A percentile compares a stretch with the other conserved stretches of the same genome.
phyloP scores from a whole-genome alignment of 148 eudicot genomes.

The Drosera capensis region DNA sequence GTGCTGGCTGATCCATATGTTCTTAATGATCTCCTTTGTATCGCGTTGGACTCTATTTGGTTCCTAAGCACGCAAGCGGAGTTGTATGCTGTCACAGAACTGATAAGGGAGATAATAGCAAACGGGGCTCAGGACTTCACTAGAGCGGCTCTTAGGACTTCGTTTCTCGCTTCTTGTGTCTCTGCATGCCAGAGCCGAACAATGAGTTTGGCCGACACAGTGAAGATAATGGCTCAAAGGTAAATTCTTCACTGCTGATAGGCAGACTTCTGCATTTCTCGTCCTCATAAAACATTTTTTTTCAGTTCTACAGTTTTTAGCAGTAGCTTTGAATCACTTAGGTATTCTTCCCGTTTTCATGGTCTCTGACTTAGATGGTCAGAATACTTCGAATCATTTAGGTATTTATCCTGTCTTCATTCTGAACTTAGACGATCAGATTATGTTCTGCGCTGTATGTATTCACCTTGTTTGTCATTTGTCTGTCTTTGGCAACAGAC shows the following conservation, averaged over 20 bases:
- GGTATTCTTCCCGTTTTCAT: too few relatives aligned
- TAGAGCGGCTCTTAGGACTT: constrained; percentile 91
- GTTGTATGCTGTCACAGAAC: constrained; percentile 47
- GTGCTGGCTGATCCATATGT: constrained; percentile 63
- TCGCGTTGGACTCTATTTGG: constrained; percentile 90
- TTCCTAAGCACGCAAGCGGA: constrained; percentile 68
- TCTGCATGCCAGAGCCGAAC: constrained; percentile 97
- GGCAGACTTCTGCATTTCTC: background rate
- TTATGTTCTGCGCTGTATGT: too few relatives aligned
- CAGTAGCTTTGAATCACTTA: too few relatives aligned
- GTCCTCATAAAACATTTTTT: background rate
- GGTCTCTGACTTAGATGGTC: too few relatives aligned
- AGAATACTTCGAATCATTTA: too few relatives aligned
- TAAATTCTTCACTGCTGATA: constrained; percentile 6
- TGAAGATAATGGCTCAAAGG: constrained; percentile 90
- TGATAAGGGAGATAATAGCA: constrained; percentile 55
- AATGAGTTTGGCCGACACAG: constrained; percentile 87
- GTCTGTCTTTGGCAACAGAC: too few relatives aligned
- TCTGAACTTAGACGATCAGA: too few relatives aligned
- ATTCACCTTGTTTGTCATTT: too few relatives aligned
- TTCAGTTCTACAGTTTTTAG: too few relatives aligned
- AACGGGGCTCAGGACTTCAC: constrained; percentile 92
- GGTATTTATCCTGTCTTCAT: too few relatives aligned
- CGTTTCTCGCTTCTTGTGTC: constrained; percentile 95
- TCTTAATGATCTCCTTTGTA: constrained; percentile 86